A percentile compares a stretch with the other conserved stretches of the same genome.
These are phyloP conservation scores for Xylaria intraflava DNA, from an alignment of 495 filamentous ascomycete species.

Conservation along the genomic window DNA sequence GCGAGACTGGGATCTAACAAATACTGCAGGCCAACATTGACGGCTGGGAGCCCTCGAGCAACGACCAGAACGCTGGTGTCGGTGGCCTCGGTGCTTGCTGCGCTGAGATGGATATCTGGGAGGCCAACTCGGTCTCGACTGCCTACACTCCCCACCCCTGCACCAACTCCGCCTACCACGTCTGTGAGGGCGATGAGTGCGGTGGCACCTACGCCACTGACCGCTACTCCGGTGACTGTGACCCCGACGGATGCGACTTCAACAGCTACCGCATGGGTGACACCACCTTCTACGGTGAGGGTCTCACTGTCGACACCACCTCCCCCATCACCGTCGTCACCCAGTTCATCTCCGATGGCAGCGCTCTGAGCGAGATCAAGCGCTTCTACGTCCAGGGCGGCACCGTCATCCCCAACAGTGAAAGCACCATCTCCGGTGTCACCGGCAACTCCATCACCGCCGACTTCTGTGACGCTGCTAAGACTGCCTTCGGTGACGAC, in stretches of 20 bases:
- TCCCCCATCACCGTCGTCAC: constrained; percentile 61
- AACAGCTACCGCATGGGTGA: constrained; percentile 56
- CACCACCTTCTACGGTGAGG: constrained; percentile 51
- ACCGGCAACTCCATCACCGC: constrained; percentile 39
- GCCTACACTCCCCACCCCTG: constrained; percentile 63
- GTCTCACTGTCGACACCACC: constrained; percentile 50
- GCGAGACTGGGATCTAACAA: neutral
- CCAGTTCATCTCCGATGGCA: constrained; percentile 55
- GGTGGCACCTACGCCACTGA: constrained; percentile 41
- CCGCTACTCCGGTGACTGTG: constrained; percentile 48
- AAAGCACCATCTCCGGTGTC: constrained; percentile 45
- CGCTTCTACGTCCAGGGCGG: constrained; percentile 61
- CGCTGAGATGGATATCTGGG: constrained; percentile 68
- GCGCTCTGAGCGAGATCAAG: constrained; percentile 51
- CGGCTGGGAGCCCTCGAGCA: constrained; percentile 49
- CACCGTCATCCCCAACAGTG: constrained; percentile 45
- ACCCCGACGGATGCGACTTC: constrained; percentile 37
- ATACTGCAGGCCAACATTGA: constrained; percentile 47
- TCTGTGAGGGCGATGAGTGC: constrained; percentile 41
- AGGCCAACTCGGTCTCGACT: constrained; percentile 58
- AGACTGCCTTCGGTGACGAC: constrained; percentile 55
- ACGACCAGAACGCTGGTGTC: constrained; percentile 50
- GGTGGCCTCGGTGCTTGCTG: constrained; percentile 60
- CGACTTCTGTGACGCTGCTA: constrained; percentile 40
- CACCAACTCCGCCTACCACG: constrained; percentile 36